Conservation (phyloP, 1,139 yeast species). For the Kazachstania sp. region DNA sequence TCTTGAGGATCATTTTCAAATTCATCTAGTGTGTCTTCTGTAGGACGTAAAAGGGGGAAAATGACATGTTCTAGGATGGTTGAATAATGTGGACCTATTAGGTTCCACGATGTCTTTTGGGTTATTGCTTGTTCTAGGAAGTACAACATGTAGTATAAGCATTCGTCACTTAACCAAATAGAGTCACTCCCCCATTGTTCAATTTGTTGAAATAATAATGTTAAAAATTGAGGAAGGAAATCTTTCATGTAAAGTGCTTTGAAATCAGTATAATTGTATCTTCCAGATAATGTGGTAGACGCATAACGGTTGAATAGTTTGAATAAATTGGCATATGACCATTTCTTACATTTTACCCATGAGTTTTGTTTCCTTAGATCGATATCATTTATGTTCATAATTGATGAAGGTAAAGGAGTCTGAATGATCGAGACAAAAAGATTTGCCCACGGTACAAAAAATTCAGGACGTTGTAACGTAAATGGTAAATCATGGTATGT, state of each 20-base stretch:
- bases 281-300: slow-evolving; percentile 41
- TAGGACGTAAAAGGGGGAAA: slow-evolving; percentile 70
- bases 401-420: slow-evolving; percentile 45
- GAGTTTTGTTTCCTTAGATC: slow-evolving; percentile 42
- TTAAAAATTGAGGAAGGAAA: slow-evolving; percentile 67
- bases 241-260: slow-evolving; percentile 40
- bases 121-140: slow-evolving; percentile 65
- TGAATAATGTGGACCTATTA: slow-evolving; percentile 62
- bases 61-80: slow-evolving; percentile 62
- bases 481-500: slow-evolving; percentile 73
- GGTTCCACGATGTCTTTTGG: slow-evolving; percentile 60
- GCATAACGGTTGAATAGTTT: slow-evolving; percentile 74
- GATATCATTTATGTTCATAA: slow-evolving; percentile 39
- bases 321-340: slow-evolving; percentile 77
- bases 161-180: slow-evolving; percentile 63
- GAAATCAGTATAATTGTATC: slow-evolving; percentile 46
- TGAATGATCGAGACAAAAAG: slow-evolving; percentile 66
- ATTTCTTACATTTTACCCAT: slow-evolving; percentile 77
- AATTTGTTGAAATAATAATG: slow-evolving; percentile 54
- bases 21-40: slow-evolving; percentile 58
- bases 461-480: slow-evolving; percentile 51
- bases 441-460: slow-evolving; percentile 64
- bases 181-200: slow-evolving; percentile 61
- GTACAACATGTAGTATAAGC: slow-evolving; percentile 57
- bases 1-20: slow-evolving; percentile 89